These are phyloP conservation scores for Globisporangium spinosum DNA, from an alignment of 352 stramenopile genomes.

Conservation along the genomic window DNA sequence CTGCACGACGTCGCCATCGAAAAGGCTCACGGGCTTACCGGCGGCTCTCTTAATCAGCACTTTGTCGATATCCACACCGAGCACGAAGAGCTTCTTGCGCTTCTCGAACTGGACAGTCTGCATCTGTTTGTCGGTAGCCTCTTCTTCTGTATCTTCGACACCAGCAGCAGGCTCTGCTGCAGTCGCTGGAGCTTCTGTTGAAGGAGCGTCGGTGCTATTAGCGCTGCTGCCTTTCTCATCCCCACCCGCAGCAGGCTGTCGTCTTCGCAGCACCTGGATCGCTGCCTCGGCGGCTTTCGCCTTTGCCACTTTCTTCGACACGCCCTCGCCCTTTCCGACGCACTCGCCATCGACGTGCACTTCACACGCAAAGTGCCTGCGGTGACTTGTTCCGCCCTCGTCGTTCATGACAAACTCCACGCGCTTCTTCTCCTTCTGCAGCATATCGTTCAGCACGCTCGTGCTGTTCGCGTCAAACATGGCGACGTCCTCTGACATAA, in stretches of 20 bases:
- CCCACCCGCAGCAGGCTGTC: background rate
- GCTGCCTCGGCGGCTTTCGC: slow-evolving; percentile 60
- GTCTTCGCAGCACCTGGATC: slow-evolving; percentile 22
- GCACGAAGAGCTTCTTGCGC: slow-evolving; percentile 45
- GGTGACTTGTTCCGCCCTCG: slow-evolving; percentile 49
- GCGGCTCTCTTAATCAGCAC: slow-evolving; percentile 55
- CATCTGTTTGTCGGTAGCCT: background rate
- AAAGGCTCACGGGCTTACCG: slow-evolving; percentile 33
- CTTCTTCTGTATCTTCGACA: background rate
- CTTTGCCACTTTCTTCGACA: slow-evolving; percentile 84
- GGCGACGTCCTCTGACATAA: slow-evolving; percentile 28
- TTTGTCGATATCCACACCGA: slow-evolving; percentile 74
- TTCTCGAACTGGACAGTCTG: slow-evolving; percentile 17
- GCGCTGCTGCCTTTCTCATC: background rate
- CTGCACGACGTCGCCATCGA: slow-evolving; percentile 33
- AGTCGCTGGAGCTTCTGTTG: background rate
- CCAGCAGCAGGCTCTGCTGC: background rate
- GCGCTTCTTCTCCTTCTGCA: slow-evolving; percentile 63
- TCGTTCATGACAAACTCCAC: slow-evolving; percentile 58
- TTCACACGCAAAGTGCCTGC: slow-evolving; percentile 58
- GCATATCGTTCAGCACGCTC: slow-evolving; percentile 59
- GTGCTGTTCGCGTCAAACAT: slow-evolving; percentile 58
- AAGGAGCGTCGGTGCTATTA: background rate
- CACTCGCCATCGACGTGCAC: slow-evolving; percentile 45
- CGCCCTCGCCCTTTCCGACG: slow-evolving; percentile 49